A percentile compares a stretch with the other conserved stretches of the same genome.
Conservation (phyloP, 2,329 filamentous ascomycete species). For the Pyrenochaeta sp. region DNA sequence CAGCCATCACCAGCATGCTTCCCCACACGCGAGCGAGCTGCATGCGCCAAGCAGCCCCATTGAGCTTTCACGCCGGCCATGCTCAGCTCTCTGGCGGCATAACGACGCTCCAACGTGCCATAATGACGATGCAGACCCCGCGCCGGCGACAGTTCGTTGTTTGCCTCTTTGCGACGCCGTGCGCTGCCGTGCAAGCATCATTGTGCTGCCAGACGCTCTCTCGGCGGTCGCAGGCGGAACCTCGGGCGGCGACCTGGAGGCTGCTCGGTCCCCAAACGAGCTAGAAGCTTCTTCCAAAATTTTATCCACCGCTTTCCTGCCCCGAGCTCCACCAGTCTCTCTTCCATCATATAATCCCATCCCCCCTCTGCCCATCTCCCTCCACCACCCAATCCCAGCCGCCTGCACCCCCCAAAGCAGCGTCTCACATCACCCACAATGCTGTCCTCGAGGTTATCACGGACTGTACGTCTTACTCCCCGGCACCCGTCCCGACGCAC, state of each 20-base stretch:
- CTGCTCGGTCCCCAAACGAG: slow-evolving; percentile 21
- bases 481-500: not conserved
- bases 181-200: too few species aligned
- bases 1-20: not conserved
- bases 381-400: slow-evolving; percentile 30
- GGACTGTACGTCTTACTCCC: slow-evolving; percentile 43
- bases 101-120: not conserved
- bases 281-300: slow-evolving; percentile 38
- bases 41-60: not conserved
- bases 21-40: slow-evolving; percentile 1
- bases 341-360: slow-evolving; percentile 37
- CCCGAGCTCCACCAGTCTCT: slow-evolving; percentile 36
- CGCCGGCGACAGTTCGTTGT: not conserved
- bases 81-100: too few species aligned
- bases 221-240: too few species aligned
- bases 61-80: too few species aligned
- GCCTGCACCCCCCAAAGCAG: slow-evolving; percentile 40
- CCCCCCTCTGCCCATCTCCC: slow-evolving; percentile 23
- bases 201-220: slow-evolving; percentile 25
- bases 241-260: slow-evolving; percentile 23
- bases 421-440: slow-evolving; percentile 40
- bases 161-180: too few species aligned
- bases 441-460: slow-evolving; percentile 53
- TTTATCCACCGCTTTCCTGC: too few species aligned
- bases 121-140: not conserved